A percentile compares a stretch with the other conserved stretches of the same genome.
Conservation (phyloP, 2,329 filamentous ascomycete species). For the Fusarium transvaalense region DNA sequence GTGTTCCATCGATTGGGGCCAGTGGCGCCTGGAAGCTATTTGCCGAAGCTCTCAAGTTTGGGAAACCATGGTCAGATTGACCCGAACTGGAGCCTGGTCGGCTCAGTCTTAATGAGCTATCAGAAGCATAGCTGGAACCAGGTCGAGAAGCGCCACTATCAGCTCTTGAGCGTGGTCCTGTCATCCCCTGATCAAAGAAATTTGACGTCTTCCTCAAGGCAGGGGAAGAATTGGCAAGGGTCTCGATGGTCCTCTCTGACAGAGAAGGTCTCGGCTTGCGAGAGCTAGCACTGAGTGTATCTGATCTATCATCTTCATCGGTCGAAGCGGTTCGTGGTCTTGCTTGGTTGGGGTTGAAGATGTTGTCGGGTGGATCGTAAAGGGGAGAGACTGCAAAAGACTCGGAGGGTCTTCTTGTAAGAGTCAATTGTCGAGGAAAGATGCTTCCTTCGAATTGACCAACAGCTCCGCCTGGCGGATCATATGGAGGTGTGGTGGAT, state of each 20-base stretch:
- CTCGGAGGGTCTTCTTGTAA: conserved; percentile 52
- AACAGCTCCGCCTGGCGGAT: conserved; percentile 42
- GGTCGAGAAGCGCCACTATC: conserved; percentile 62
- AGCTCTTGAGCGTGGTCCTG: conserved; percentile 64
- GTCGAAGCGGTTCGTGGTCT: conserved; percentile 38
- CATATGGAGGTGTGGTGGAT: conserved; percentile 43
- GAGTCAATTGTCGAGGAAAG: conserved; percentile 46
- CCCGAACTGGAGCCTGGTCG: conserved; percentile 68
- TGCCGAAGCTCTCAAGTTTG: conserved; percentile 59
- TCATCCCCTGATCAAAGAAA: conserved; percentile 72
- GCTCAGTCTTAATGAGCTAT: conserved; percentile 66
- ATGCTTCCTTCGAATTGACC: conserved; percentile 43
- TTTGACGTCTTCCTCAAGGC: conserved; percentile 75
- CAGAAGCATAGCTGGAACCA: conserved; percentile 72
- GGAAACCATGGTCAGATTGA: conserved; percentile 54
- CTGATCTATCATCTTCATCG: conserved; percentile 37
- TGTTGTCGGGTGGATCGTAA: conserved; percentile 32
- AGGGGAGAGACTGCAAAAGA: conserved; percentile 45
- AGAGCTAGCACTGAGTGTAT: conserved; percentile 40
- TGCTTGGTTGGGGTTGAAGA: conserved; percentile 39
- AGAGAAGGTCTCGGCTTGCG: conserved; percentile 68
- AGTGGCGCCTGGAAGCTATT: conserved; percentile 60
- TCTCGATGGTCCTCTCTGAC: conserved; percentile 88
- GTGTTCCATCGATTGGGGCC: conserved; percentile 60
- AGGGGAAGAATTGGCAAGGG: conserved; percentile 81